Percentiles rank a stretch among this genome's conserved stretches.
phyloP scores from a whole-genome alignment of 768 basidiomycete genomes.

The Leccinum truebloodii region DNA sequence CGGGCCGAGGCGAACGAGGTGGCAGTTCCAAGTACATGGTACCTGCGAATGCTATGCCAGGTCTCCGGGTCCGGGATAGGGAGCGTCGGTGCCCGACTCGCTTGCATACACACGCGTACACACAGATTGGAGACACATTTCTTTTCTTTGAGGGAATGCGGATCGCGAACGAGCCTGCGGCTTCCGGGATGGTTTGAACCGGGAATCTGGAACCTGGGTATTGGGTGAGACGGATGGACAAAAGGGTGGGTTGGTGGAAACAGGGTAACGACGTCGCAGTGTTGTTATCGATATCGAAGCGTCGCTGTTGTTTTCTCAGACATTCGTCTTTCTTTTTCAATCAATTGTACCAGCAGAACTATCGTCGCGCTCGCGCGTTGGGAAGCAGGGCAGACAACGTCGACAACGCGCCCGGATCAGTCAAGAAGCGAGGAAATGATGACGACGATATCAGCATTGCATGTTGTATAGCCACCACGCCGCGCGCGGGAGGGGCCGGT shows the following conservation, averaged over 20 bases:
- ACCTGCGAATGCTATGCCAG: neutral
- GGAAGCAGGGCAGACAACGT: neutral
- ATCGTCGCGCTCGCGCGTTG: neutral
- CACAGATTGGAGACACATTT: neutral
- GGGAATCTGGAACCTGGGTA: neutral
- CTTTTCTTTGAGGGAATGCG: neutral
- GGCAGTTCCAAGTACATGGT: neutral
- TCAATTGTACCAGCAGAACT: neutral
- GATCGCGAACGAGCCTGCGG: neutral
- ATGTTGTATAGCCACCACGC: neutral
- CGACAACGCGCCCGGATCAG: neutral
- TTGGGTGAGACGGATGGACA: neutral
- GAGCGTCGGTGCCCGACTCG: neutral
- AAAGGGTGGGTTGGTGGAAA: neutral
- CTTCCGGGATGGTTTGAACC: slow-evolving; percentile 3
- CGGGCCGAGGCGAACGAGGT: neutral
- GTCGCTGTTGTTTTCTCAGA: neutral
- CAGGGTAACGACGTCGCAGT: neutral
- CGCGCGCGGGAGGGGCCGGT: neutral
- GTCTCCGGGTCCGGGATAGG: neutral
- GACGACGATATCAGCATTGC: neutral
- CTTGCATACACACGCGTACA: neutral
- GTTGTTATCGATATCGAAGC: neutral
- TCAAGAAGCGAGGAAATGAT: neutral
- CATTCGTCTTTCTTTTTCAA: neutral